Evolutionary conservation across 179 eudicot species (phyloP).

Genomic region (Drosera spatulata): DNA sequence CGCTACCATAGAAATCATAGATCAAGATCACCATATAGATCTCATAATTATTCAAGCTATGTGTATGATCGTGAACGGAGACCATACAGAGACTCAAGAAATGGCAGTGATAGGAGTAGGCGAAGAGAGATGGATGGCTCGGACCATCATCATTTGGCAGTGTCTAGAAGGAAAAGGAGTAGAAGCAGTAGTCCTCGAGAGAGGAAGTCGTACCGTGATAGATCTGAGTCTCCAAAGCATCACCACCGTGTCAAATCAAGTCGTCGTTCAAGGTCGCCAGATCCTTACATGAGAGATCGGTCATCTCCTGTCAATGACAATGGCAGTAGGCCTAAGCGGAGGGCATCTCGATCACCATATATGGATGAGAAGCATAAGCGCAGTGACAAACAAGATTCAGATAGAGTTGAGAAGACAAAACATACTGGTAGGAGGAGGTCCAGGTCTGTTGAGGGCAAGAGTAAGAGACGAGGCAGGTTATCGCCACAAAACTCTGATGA

Average conservation of each 20-base stretch:
- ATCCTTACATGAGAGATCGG: constrained; percentile 35
- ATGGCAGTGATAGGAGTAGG: constrained; percentile 41
- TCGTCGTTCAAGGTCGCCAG: constrained; percentile 62
- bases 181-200: constrained; percentile 67
- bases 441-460: constrained; percentile 42
- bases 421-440: constrained; percentile 38
- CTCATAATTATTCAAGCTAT: constrained; percentile 64
- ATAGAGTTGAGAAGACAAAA: constrained; percentile 32
- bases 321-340: constrained; percentile 37
- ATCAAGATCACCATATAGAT: constrained; percentile 73
- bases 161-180: constrained; percentile 69
- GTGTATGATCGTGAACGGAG: constrained; percentile 61
- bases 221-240: constrained; percentile 54
- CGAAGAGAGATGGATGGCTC: constrained; percentile 53
- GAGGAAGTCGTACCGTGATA: constrained; percentile 56
- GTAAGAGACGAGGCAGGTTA: constrained; percentile 22
- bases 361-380: constrained; percentile 29
- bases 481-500: constrained; percentile 48
- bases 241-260: constrained; percentile 39
- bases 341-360: constrained; percentile 68
- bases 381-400: constrained; percentile 19
- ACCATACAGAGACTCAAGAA: constrained; percentile 44
- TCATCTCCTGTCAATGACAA: constrained; percentile 48
- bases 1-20: constrained; percentile 53
- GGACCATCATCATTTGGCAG: constrained; percentile 45